Base-by-base conservation (phyloP, 257 asterid species). In the Forsythia suspensa region DNA sequence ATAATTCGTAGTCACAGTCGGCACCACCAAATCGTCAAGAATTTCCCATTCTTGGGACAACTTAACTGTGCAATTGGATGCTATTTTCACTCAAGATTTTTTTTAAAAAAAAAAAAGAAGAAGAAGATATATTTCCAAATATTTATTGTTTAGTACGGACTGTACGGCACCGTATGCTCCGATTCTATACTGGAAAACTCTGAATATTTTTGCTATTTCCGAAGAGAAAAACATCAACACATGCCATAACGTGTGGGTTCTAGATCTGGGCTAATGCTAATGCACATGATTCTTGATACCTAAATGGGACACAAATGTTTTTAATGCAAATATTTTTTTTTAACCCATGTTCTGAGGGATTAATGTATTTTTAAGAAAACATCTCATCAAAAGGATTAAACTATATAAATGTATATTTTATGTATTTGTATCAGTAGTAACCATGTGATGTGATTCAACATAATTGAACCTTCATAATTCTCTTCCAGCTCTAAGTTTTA, bases 181-280 rank as follows among this genome's bases (percentile, higher is more conserved):
- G 52, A 78, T 39, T 40, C 77, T 75, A 20, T 18, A 44, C 80
- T 81, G 40, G 80, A 71, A 71, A 79, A 77, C 51, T 75, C 86
- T 77, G 82, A 80, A 75, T 43, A 70, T 21, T 59, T 20, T n/a
- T 59, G 70, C 51, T 76, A 16, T 42, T 73, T 42, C 77, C 71
- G 18, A 71, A 73, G 24, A 70, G 57, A 76, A 76, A 38, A 84
- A 80, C 88, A 84, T 61, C 82, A 78, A 82, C 78, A 84, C 85
- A 82, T 82, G 86, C 81, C 79, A 79, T 78, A 80, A 84, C 85
- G 84, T 84, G 84, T 66, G 88, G 75, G 80, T 29, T 86, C 44
- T 63, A 80, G 83, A 87, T 87, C 84, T 78, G 44, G 77, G 84
- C 57, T 79, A 67, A 8, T 16, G 75, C 83, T 39, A 71, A 63